phyloP scores from a whole-genome alignment of 352 stramenopile genomes.

The Phytophthora cryptogea region DNA sequence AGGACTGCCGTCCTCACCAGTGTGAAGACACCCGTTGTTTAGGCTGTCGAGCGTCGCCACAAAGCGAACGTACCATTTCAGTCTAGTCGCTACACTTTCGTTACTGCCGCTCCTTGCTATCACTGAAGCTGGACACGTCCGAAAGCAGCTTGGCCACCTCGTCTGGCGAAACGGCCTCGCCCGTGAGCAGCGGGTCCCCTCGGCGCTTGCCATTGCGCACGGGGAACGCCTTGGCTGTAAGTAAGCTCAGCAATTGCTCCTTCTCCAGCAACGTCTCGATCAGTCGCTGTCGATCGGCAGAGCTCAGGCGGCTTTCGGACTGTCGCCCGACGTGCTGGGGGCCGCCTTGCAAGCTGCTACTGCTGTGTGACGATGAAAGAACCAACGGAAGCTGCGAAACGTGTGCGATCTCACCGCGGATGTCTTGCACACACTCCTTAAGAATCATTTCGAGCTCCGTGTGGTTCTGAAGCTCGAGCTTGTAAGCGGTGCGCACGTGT shows the following conservation, averaged over 20 bases:
- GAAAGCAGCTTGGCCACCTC: constrained; percentile 53
- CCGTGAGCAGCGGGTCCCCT: constrained; percentile 45
- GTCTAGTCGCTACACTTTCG: constrained; percentile 25
- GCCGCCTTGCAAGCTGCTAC: constrained; percentile 16
- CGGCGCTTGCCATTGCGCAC: constrained; percentile 41
- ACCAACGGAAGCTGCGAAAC: constrained; percentile 34
- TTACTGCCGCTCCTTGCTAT: constrained; percentile 22
- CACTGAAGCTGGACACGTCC: constrained; percentile 32
- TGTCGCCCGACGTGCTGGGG: constrained; percentile 9
- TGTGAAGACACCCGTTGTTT: no score
- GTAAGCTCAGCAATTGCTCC: constrained; percentile 76
- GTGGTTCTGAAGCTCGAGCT: constrained; percentile 71
- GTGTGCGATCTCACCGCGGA: constrained; percentile 60
- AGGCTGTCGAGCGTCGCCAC: neutral
- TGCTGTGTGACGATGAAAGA: constrained; percentile 11
- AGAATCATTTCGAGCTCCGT: constrained; percentile 85
- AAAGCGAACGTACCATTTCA: constrained; percentile 14
- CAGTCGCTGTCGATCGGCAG: constrained; percentile 61
- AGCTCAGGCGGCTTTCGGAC: constrained; percentile 34
- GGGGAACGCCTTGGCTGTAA: constrained; percentile 80
- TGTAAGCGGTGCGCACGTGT: constrained; percentile 76
- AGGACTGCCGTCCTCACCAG: no score
- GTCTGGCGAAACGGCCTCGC: constrained; percentile 47
- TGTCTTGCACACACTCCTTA: constrained; percentile 83
- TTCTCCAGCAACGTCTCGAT: constrained; percentile 85